These are phyloP conservation scores for Teunomyces pallodes DNA, from an alignment of 805 yeast genomes.

Conservation along the genomic window DNA sequence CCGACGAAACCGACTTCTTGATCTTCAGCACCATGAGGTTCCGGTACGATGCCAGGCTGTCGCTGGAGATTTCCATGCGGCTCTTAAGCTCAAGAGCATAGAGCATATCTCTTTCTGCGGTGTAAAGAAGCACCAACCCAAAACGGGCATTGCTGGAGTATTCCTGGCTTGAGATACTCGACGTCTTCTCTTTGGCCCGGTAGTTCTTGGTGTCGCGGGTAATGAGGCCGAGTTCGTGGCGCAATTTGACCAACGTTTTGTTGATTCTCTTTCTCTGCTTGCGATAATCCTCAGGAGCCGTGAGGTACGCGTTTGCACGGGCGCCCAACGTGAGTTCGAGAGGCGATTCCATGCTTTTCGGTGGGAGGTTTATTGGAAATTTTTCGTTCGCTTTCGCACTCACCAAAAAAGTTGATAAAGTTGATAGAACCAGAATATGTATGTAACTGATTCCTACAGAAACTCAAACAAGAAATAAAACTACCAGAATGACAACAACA, in stretches of 20 bases:
- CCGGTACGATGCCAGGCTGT: constrained; percentile 46
- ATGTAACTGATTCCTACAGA: too few relatives aligned
- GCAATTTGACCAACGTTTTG: constrained; percentile 58
- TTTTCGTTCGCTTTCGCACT: neutral
- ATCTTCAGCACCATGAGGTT: constrained; percentile 56
- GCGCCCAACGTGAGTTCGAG: constrained; percentile 48
- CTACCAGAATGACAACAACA: too few relatives aligned
- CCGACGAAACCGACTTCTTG: constrained; percentile 55
- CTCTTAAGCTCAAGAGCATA: constrained; percentile 63
- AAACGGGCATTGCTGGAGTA: constrained; percentile 50
- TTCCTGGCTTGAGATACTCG: constrained; percentile 46
- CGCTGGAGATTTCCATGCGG: constrained; percentile 51
- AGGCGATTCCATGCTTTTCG: constrained; percentile 42
- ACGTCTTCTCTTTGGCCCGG: constrained; percentile 44
- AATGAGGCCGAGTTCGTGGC: constrained; percentile 61
- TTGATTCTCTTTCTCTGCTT: constrained; percentile 65
- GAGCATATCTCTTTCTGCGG: constrained; percentile 76
- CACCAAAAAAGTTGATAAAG: neutral
- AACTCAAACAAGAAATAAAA: too few relatives aligned
- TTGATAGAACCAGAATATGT: too few relatives aligned
- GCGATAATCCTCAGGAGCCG: constrained; percentile 65
- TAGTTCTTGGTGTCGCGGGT: constrained; percentile 68
- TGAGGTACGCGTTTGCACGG: constrained; percentile 61
- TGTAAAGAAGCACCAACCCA: constrained; percentile 59
- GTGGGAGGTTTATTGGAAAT: neutral